Base-by-base conservation (phyloP, 306 rosid genomes). In the Cajanus cajan region DNA sequence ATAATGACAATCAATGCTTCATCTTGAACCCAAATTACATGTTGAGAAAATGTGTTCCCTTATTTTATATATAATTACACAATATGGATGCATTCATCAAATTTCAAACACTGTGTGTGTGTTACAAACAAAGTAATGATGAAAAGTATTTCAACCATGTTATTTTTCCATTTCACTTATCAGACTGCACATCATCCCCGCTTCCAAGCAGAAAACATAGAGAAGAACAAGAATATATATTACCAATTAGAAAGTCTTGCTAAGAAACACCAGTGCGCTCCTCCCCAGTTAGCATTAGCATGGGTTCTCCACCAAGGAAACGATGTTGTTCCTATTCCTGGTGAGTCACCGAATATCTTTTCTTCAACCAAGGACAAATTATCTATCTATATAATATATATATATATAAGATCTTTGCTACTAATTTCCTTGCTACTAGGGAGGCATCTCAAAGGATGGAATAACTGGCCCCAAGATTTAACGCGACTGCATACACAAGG, bases 231-330 rank as follows among this genome's bases (percentile, higher is more conserved):
- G 78, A 69, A 4, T 5, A 68, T 85, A 15, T 89, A 77, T 67
- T 34, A 73, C 5, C 73, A 70, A 64, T 47, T 91, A 13, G 94
- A 88, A 84, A 76, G 34, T 22, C 83, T 91, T 48, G 77, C 86
- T n/a, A 52, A 57, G 66, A 89, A 68, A 78, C 85, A 88, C 50
- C 81, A 69, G 13, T 83, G 88, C 79, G 51, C 82, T 65, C 70
- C 93, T 71, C 76, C 89, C 24, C 90, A 89, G 57, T 87, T 89
- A 50, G 85, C 93, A 31, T 73, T 88, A 44, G 84, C 92, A 54
- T 86, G 94, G 94, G 82, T 88, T 63, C 86, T 91, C 41, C 80
- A 78, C 7, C 87, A 82, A 83, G 97, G 90, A 28, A 69, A 86
- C 11, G 88, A 85, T 65, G 86, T 86, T 54, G 80, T 31, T 37